Evolutionary conservation across 768 basidiomycete genomes (phyloP), one percentile per base, ranked within the genome.

Genomic region (Phlebiopsis gigantea): DNA sequence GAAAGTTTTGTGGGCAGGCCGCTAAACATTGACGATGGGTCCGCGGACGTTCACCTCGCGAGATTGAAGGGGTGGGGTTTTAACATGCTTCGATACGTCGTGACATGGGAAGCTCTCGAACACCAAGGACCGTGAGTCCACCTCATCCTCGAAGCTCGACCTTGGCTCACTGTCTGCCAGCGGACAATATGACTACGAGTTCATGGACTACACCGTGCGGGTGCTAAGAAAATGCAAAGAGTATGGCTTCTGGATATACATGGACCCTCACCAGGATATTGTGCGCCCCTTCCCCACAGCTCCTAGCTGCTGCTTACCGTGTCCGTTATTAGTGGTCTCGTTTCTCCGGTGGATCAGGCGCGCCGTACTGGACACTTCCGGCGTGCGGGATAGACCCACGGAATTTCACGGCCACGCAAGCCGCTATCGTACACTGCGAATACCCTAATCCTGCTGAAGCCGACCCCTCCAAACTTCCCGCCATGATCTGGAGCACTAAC

Each of bases 401-500:
- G 53, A 82, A 89, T 61, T 84, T 98, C 62, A 91, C 90, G 1
- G 80, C 86, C 0, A 97, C 95, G 1, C 87, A 90, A 66, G 79
- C 91, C 7, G 87, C 93, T 30, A 83, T 95, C 52, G 64, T 99
- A 7, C 94, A 98, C 68, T 86, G 81, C 70, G 95, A 98, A 73
- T 98, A 92, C 71, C 87, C 92, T 0, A 65, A 75, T 6, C 71
- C 85, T 0, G 76, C 78, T 45, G 65, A 71, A 0, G 79, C 91
- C 4, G 77, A 88, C 61, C 94, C 96, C 0, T 77, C 82, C 2
- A 68, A 80, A 0, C 79, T 93, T 59, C 96, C 97, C 5, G 84
- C 88, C 47, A 99, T 99, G 97, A 82, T 93, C 59, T 99, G 97
- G 97, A 84, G 86, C 6, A 98, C 96, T 24, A 98, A 98, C 68